Percentiles rank a stretch among this genome's conserved stretches.
Conservation (phyloP, 2,329 filamentous ascomycete genomes). For the Coniosporium tulheliwenetii region DNA sequence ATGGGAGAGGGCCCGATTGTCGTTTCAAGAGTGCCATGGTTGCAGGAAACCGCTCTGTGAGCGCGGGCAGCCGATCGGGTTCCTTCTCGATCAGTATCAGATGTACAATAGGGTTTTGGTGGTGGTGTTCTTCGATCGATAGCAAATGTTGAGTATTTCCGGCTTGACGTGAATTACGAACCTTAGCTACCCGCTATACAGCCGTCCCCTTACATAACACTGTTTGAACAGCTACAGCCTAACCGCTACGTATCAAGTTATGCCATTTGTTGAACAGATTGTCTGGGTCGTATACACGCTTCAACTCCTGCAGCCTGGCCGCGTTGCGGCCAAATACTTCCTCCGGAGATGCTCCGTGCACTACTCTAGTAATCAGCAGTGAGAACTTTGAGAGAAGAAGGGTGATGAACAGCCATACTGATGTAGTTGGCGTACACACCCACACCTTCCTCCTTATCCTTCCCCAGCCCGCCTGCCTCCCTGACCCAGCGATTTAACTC, state of each 20-base stretch:
- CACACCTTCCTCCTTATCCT: not conserved
- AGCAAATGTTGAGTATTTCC: too few relatives aligned
- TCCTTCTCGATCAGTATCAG: too few relatives aligned
- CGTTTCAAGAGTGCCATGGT: too few relatives aligned
- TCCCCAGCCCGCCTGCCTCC: not conserved
- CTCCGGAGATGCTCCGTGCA: not conserved
- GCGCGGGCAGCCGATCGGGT: too few relatives aligned
- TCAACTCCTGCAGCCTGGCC: constrained; percentile 22
- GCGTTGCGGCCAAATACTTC: constrained; percentile 32
- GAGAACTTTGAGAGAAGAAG: not conserved
- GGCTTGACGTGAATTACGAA: too few relatives aligned
- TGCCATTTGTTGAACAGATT: constrained; percentile 28
- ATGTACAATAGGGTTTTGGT: too few relatives aligned
- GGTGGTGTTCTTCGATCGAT: too few relatives aligned
- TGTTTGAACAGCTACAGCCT: too few relatives aligned
- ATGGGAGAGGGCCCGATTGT: too few relatives aligned
- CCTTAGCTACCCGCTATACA: too few relatives aligned
- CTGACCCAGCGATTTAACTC: not conserved
- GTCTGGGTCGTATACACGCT: constrained; percentile 29
- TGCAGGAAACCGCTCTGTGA: too few relatives aligned
- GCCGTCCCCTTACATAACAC: too few relatives aligned
- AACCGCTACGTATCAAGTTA: not conserved
- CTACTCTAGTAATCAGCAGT: not conserved
- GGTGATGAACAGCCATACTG: not conserved
- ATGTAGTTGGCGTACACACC: not conserved